Conservation (phyloP, 2,329 filamentous ascomycete species). For the Stagonosporopsis rhizophila region DNA sequence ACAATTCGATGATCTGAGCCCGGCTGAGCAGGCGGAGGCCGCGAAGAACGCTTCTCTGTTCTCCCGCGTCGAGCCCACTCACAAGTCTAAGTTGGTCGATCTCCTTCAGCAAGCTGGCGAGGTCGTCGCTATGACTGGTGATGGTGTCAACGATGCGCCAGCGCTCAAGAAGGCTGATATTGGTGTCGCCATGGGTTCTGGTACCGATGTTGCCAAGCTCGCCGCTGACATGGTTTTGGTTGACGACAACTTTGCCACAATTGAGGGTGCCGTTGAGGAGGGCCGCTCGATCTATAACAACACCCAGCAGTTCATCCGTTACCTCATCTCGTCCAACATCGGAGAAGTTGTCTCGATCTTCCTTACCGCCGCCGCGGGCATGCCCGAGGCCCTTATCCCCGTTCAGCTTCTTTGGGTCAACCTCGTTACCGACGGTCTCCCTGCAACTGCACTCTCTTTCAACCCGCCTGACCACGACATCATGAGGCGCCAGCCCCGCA, state of each 20-base stretch:
- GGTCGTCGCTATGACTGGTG: conserved; percentile 98
- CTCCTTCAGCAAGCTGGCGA: conserved; percentile 91
- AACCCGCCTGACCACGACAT: conserved; percentile 98
- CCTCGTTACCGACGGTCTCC: conserved; percentile 94
- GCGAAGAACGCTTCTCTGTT: conserved; percentile 89
- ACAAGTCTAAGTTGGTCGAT: conserved; percentile 98
- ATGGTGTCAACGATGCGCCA: conserved; percentile 97
- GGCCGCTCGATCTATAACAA: conserved; percentile 99
- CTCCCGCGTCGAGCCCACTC: conserved; percentile 91
- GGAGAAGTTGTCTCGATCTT: conserved; percentile 99
- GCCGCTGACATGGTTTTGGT: conserved; percentile 98
- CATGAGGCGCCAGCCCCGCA: conserved; percentile 90
- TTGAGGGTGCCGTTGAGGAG: conserved; percentile 94
- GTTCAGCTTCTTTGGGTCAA: conserved; percentile 99
- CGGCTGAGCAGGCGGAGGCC: conserved; percentile 80
- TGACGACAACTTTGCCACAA: conserved; percentile 98
- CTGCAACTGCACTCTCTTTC: conserved; percentile 94
- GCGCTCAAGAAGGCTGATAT: conserved; percentile 99
- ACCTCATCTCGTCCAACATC: conserved; percentile 98
- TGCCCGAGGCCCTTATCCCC: conserved; percentile 96
- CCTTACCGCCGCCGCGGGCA: conserved; percentile 91
- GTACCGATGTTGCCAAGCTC: conserved; percentile 95
- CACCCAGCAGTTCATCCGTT: conserved; percentile 99
- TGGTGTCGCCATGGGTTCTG: conserved; percentile 97
- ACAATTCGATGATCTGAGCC: conserved; percentile 86